Evolutionary conservation across 441 rosid genomes (phyloP).

Genomic region (Pelargonium fulgidum): DNA sequence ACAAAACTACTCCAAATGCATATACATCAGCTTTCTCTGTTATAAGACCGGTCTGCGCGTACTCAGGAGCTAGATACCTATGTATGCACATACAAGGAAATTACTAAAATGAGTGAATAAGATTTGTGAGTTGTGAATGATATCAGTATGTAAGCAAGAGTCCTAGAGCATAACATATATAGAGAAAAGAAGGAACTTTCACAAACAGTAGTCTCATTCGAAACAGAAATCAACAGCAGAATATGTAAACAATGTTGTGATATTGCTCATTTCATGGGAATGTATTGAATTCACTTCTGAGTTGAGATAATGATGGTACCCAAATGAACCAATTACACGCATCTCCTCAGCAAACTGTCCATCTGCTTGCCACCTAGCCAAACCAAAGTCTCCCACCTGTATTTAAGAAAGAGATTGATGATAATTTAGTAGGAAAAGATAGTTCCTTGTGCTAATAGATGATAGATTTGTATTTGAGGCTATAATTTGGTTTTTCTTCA

Average conservation of each 20-base stretch:
- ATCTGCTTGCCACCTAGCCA: constrained; percentile 53
- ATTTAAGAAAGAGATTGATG: background rate
- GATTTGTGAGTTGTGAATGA: no score
- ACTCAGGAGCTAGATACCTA: constrained; percentile 55
- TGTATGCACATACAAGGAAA: background rate
- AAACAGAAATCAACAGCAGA: no score
- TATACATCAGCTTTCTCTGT: constrained; percentile 51
- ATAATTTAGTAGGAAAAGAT: background rate
- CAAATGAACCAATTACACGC: constrained; percentile 41
- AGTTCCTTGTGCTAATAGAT: no score
- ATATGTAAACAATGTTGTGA: background rate
- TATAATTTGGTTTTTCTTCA: no score
- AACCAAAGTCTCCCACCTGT: constrained; percentile 57
- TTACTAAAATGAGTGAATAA: no score
- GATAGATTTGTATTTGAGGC: no score
- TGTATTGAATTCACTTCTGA: background rate
- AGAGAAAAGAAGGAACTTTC: no score
- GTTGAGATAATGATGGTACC: constrained; percentile 24
- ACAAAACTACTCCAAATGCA: constrained; percentile 44
- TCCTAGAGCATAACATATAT: no score
- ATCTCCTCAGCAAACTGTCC: constrained; percentile 46
- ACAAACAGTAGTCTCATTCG: no score
- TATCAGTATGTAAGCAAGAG: no score
- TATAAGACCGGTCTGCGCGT: constrained; percentile 41
- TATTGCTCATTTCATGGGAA: background rate